phyloP scores from a whole-genome alignment of 2,329 filamentous ascomycete genomes.

The Sclerotinia subarctica region DNA sequence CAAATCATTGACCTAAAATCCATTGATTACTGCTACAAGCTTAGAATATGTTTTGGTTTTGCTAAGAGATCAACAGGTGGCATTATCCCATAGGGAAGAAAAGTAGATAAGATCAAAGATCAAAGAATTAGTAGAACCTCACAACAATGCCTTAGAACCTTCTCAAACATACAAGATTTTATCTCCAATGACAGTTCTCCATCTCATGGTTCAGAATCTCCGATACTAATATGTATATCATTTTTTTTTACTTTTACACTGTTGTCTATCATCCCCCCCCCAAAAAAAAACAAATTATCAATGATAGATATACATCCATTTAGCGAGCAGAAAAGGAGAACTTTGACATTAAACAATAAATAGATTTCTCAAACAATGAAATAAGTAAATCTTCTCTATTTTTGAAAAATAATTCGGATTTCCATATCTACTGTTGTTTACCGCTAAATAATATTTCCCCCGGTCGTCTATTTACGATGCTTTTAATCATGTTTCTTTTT shows the following conservation, averaged over 20 bases:
- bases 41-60: not conserved
- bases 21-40: not conserved
- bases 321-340: not conserved
- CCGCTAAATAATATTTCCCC: too few species aligned
- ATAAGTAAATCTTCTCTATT: too few species aligned
- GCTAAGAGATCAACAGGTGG: too few species aligned
- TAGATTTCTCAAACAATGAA: too few species aligned
- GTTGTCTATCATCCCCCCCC: not conserved
- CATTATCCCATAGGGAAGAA: too few species aligned
- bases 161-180: not conserved
- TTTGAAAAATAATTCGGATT: too few species aligned
- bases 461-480: too few species aligned
- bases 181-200: not conserved
- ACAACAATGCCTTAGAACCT: too few species aligned
- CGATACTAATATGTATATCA: too few species aligned
- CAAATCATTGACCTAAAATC: not conserved
- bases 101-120: not conserved
- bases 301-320: not conserved
- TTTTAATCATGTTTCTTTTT: too few species aligned
- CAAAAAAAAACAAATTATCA: not conserved
- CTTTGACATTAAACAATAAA: not conserved
- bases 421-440: too few species aligned
- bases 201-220: not conserved
- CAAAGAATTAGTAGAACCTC: not conserved
- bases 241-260: too few species aligned